Conservation (phyloP, 164 flowering plant species). For the Euptelea pleiosperma region DNA sequence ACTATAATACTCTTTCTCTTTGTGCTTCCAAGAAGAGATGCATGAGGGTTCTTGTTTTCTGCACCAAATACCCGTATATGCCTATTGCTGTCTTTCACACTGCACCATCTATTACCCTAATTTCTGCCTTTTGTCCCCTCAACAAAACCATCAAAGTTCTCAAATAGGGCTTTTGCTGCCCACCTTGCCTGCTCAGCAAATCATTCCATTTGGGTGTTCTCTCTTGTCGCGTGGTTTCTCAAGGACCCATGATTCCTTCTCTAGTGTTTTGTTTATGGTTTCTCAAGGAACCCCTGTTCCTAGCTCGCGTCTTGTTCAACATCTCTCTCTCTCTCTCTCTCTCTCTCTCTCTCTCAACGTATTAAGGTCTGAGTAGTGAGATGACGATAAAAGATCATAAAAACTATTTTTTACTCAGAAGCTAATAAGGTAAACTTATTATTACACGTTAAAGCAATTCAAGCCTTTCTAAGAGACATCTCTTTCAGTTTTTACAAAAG, state of each 20-base stretch:
- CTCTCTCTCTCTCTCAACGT: neutral
- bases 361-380: no score
- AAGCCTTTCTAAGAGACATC: no score
- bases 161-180: constrained; percentile 33
- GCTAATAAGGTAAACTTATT: no score
- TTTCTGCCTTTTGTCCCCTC: constrained; percentile 68
- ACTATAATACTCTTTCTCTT: constrained; percentile 1
- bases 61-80: constrained; percentile 30
- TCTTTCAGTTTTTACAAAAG: no score
- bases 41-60: constrained; percentile 47
- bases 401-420: no score
- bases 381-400: no score
- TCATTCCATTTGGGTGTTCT: constrained; percentile 18
- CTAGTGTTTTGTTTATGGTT: constrained; percentile 8
- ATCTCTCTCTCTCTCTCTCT: neutral
- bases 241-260: constrained; percentile 10
- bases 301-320: no score
- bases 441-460: no score
- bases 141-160: constrained; percentile 74
- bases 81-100: constrained; percentile 41
- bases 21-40: constrained; percentile 24
- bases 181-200: constrained; percentile 29
- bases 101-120: constrained; percentile 48
- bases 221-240: constrained; percentile 7
- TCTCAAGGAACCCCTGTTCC: no score